These are phyloP conservation scores for Cardamine resedifolia DNA, from an alignment of 345 rosid genomes.

Conservation along the genomic window DNA sequence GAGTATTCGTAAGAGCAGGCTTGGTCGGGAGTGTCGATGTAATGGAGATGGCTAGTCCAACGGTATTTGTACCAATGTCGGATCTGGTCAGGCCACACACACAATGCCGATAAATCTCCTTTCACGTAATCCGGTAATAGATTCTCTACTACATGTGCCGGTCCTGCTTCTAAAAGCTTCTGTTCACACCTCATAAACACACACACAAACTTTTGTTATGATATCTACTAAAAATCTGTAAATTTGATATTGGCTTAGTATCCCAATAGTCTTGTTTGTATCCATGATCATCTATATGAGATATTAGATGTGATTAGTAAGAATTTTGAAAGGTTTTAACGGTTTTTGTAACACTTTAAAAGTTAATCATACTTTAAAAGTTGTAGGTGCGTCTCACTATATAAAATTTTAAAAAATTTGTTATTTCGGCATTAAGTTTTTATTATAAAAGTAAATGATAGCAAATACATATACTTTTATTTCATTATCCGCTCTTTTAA, in stretches of 20 bases:
- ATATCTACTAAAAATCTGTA: neutral
- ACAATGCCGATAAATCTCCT: constrained; percentile 82
- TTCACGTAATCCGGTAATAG: constrained; percentile 75
- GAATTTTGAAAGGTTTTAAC: neutral
- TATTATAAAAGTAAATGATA: too few relatives aligned
- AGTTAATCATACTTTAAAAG: neutral
- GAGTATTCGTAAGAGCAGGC: constrained; percentile 77
- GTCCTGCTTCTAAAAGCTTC: constrained; percentile 74
- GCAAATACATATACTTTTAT: too few relatives aligned
- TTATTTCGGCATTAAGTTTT: too few relatives aligned
- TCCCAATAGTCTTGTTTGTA: neutral
- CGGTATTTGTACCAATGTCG: constrained; percentile 55
- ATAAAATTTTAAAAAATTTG: neutral
- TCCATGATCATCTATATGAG: neutral
- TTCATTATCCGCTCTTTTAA: too few relatives aligned
- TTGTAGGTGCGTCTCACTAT: neutral
- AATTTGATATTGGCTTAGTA: neutral
- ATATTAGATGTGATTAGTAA: neutral
- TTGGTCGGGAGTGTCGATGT: constrained; percentile 85
- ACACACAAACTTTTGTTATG: constrained; percentile 12
- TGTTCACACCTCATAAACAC: constrained; percentile 10
- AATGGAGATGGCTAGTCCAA: constrained; percentile 89
- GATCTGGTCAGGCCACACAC: constrained; percentile 87
- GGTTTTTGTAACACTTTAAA: neutral
- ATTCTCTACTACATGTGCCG: constrained; percentile 60